Percentiles rank a stretch among this genome's conserved stretches.
These are phyloP conservation scores for Ceratocystis colombiana DNA, from an alignment of 2,329 filamentous ascomycete species.

Conservation along the genomic window DNA sequence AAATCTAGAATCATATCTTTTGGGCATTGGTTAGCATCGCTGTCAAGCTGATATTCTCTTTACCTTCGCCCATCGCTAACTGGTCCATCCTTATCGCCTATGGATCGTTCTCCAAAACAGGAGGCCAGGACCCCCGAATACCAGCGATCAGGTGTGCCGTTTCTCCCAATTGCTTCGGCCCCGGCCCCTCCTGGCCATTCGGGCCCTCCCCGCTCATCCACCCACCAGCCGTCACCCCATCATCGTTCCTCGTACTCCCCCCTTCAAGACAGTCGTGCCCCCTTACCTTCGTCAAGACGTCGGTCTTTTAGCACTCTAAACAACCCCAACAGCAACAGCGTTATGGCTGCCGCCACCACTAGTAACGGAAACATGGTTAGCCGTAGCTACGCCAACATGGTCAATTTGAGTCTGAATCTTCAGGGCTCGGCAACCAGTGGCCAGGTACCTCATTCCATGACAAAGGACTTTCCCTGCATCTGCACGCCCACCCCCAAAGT, in stretches of 20 bases:
- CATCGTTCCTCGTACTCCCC: slow-evolving; percentile 13
- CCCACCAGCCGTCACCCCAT: slow-evolving; percentile 8
- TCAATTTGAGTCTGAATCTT: slow-evolving; percentile 33
- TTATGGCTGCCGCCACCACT: slow-evolving; percentile 11
- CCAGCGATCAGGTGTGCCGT: slow-evolving; percentile 15
- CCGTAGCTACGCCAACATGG: slow-evolving; percentile 33
- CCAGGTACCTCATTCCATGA: slow-evolving; percentile 24
- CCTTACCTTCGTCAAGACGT: neutral
- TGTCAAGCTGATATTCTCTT: neutral
- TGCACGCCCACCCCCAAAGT: slow-evolving; percentile 49
- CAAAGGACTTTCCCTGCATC: slow-evolving; percentile 42
- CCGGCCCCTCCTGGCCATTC: slow-evolving; percentile 8
- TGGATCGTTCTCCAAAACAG: slow-evolving; percentile 19
- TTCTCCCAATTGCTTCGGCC: slow-evolving; percentile 5
- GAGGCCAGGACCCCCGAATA: slow-evolving; percentile 18
- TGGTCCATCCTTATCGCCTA: slow-evolving; percentile 6
- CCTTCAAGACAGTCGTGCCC: slow-evolving; percentile 10
- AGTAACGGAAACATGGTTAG: slow-evolving; percentile 11
- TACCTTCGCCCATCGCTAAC: neutral
- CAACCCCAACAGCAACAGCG: neutral
- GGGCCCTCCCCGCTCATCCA: neutral
- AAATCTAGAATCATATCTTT: neutral
- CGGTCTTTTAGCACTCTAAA: neutral
- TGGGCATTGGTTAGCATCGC: neutral
- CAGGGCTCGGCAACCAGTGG: slow-evolving; percentile 29